Base-by-base conservation (phyloP, 345 rosid genomes). In the Clausena lansium region DNA sequence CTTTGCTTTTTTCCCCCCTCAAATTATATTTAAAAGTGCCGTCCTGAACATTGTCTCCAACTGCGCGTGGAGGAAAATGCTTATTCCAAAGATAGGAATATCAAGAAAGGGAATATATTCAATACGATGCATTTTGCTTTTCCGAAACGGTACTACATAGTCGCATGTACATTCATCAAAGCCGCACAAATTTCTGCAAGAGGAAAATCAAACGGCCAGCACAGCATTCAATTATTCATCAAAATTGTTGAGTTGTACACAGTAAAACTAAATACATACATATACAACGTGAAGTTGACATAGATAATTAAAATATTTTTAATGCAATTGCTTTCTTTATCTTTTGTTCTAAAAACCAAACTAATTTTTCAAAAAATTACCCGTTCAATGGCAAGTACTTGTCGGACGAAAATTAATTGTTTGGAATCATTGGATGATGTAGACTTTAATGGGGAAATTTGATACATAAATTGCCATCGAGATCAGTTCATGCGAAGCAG, bases 51-150 rank as follows among this genome's bases (percentile, higher is more conserved):
- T 19, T 11, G 9, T 17, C 74, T 8, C 4, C 14, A n/a, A 35
- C 62, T 5, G 77, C 30, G 77, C 77, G 70, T 62, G 69, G 77
- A 4, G 30, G 10, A 20, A 62, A 22, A 45, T 38, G 38, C 24
- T 35, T 7, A 35, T 17, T 33, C 8, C 35, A 1, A 5, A 14
- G 9, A 7, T 8, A 38, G 38, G 45, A 28, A 60, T 73, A 25
- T 15, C 25, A 9, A 15, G 60, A 2, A 41, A 27, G 41, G 30
- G 60, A 41, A 62, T 62, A 74, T 45, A 45, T 45, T 45, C 13
- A 6, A 69, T 30, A 30, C 60, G 60, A 5, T 59, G 55, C 4
- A 6, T 13, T 17, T 35, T 45, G 69, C 68, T 62, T 62, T 28
- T 57, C 11, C 32, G 45, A 63, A 45, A 45, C 39, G 19, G 47